A percentile compares a stretch with the other conserved stretches of the same genome.
Evolutionary conservation across 441 rosid species (phyloP).

Genomic region (Eruca vesicaria): DNA sequence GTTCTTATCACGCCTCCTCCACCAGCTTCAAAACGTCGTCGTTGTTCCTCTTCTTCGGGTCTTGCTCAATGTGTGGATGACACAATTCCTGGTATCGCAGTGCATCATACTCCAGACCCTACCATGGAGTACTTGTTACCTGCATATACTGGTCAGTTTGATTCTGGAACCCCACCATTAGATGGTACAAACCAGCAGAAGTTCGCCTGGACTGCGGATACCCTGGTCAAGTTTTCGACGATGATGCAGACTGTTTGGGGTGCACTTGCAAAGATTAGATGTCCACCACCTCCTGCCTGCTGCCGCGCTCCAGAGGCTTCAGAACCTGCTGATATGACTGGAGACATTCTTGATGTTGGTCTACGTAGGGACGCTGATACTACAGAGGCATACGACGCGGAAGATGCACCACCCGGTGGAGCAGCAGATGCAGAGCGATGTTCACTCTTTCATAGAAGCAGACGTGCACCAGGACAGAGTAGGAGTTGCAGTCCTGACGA

Average conservation of each 20-base stretch:
- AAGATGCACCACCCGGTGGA: background rate
- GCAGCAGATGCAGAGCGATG: too few species aligned
- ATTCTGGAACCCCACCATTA: background rate
- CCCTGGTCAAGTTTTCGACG: too few species aligned
- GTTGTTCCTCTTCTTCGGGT: too few species aligned
- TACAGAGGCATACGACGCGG: background rate
- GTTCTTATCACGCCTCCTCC: too few species aligned
- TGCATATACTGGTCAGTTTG: background rate
- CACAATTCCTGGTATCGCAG: background rate
- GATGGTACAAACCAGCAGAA: background rate
- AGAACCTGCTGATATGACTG: background rate
- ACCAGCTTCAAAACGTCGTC: too few species aligned
- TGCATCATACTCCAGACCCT: background rate
- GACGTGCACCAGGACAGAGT: background rate
- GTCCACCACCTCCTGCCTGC: background rate
- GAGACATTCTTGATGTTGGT: background rate
- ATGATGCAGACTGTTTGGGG: too few species aligned
- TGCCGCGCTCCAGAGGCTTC: background rate
- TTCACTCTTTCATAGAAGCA: background rate
- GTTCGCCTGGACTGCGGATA: too few species aligned
- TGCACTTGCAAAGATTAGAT: too few species aligned
- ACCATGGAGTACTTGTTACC: background rate
- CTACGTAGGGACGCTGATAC: too few species aligned
- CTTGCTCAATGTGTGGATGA: too few species aligned
- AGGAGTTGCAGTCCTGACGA: background rate